phyloP scores from a whole-genome alignment of 768 basidiomycete genomes.

The Tylopilus intermedius region DNA sequence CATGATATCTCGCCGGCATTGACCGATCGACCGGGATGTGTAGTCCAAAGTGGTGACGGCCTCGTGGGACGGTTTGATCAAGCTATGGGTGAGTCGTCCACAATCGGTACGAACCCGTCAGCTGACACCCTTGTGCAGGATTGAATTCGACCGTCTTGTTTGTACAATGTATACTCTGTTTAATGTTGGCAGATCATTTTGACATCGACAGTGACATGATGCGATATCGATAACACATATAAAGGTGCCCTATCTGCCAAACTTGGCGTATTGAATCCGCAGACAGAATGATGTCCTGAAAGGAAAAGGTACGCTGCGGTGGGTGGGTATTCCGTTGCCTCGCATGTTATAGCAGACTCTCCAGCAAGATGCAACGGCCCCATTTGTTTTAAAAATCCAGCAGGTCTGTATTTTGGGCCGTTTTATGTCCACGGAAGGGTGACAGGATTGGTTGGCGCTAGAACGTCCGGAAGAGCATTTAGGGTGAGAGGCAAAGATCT shows the following conservation, averaged over 20 bases:
- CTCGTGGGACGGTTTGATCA: conserved; percentile 97
- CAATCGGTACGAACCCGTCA: background rate
- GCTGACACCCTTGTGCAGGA: conserved; percentile 24
- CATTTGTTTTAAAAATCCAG: background rate
- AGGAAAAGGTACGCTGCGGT: background rate
- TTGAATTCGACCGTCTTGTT: conserved; percentile 15
- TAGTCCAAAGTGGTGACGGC: conserved; percentile 97
- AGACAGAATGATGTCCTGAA: background rate
- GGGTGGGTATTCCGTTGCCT: background rate
- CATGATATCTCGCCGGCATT: background rate
- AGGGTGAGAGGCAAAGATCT: conserved; percentile 1
- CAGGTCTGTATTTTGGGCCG: background rate
- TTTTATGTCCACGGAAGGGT: background rate
- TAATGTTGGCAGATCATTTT: background rate
- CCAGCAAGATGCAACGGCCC: background rate
- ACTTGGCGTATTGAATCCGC: background rate
- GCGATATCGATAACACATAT: conserved; percentile 4
- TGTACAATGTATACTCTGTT: conserved; percentile 4
- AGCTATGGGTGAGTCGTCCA: conserved; percentile 79
- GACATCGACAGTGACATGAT: background rate
- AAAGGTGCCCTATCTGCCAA: background rate
- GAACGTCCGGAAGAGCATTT: background rate
- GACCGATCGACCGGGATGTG: conserved; percentile 18
- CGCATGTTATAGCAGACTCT: conserved; percentile 1
- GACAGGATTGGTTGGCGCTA: conserved; percentile 2